Base-by-base conservation (phyloP, 805 yeast genomes). In the Candida ficus region DNA sequence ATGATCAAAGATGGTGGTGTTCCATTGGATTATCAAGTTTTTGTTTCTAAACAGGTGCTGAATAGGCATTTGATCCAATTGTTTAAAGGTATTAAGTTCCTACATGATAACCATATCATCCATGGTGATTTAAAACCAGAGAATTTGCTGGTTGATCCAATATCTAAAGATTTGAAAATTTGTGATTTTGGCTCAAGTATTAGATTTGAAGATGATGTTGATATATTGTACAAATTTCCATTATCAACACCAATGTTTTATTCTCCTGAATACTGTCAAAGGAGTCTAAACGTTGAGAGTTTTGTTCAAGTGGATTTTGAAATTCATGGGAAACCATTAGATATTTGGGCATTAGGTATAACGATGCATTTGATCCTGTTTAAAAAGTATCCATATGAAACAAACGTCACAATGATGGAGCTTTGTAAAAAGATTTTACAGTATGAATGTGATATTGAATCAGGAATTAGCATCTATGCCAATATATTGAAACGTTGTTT, bases 121-220 rank as follows among this genome's bases (percentile, higher is more conserved):
- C 85, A 78, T 55, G 60, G 84, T 33, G 85, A 78, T 53, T 75
- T 78, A 35, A 78, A 78, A 50, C 83, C 84, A 2, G 83, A 83
- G 6, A 78, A 78, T 52, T 73, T 78, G 18, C 60, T 78, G 45
- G 73, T 78, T 26, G 80, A 75, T 46, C 75, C 73, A 40, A 17
- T 7, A 7, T 71, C 71, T 44, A 82, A 82, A 5, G 70, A 75
- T 1, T 80, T 76, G 9, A 78, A 78, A 46, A 75, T 78, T 43
- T 73, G 80, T 43, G 85, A 78, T 54, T 78, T 78, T 57, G 85
- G 85, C 2, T 78, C 79, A n/a, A 75, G 81, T 20, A 73, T 75
- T 39, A 23, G 38, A 40, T 31, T 38, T 14, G 71, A 9, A 55
- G 63, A 19, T 18, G 22, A 33, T 29, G 33, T 16, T 10, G 37